Base-by-base conservation (phyloP, 2,329 filamentous ascomycete genomes). In the Hymenoscyphus scutula region DNA sequence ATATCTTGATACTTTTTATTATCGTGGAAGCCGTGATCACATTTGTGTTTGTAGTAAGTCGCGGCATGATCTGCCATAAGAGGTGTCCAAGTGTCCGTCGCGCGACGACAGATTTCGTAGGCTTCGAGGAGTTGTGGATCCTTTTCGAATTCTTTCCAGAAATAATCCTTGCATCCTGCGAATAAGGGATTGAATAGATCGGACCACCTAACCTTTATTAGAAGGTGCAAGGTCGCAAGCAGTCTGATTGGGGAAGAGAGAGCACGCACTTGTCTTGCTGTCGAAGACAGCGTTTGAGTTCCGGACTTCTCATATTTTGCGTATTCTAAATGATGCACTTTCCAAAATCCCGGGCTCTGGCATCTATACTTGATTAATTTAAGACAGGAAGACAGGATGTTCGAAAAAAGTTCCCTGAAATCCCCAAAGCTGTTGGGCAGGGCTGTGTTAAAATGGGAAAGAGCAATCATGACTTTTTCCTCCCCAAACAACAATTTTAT, bases 221-320 rank as follows among this genome's bases (percentile, higher is more conserved):
- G 32, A 5, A 34, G 92, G 30, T 8, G 30, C 30, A 30, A 97
- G n/a, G n/a, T 19, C n/a, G 7, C n/a, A n/a, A 23, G 15, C 15
- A 45, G 19, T n/a, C 2, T 45, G 15, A 5, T 7, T 45, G 38
- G 5, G 17, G 10, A 7, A 5, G 15, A 45, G n/a, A 19, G 8
- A 45, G 19, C 7, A 4, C 41, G 19, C 6, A 48, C 41, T 23
- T 48, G n/a, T 48, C 41, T 48, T 48, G 41, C 19, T 23, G 10
- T 48, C 41, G 41, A 25, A 11, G n/a, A 2, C 19, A 19, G 7
- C n/a, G 8, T 11, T 23, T 19, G 41, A 17, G 41, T 7, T 48
- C n/a, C 5, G 3, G 19, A 7, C 19, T 19, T 25, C 6, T n/a
- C 41, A 48, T 48, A 1, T 4, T 25, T 48, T 6, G 15, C 5